These are phyloP conservation scores for Lunasporangiospora selenospora DNA, from an alignment of 192 early-diverging fungal species.

Conservation along the genomic window DNA sequence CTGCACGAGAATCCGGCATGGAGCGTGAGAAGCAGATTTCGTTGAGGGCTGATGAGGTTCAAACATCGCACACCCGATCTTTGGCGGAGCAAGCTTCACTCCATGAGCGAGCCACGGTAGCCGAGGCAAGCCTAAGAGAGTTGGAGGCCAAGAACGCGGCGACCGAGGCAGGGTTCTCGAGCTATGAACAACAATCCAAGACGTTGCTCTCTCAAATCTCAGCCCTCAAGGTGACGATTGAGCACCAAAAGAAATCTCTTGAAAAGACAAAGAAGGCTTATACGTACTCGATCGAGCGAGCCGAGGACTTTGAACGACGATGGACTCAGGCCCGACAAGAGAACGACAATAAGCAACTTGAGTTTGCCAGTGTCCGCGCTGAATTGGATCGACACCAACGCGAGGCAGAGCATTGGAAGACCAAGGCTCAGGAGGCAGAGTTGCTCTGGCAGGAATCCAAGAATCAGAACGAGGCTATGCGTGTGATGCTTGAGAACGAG, in stretches of 20 bases:
- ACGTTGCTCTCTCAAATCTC: constrained; percentile 34
- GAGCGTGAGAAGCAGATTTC: constrained; percentile 50
- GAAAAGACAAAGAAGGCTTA: constrained; percentile 52
- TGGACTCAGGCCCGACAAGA: constrained; percentile 55
- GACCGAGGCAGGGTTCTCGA: constrained; percentile 34
- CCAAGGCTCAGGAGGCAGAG: constrained; percentile 52
- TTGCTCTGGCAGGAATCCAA: constrained; percentile 51
- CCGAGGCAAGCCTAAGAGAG: constrained; percentile 52
- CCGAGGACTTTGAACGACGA: constrained; percentile 46
- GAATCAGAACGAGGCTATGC: constrained; percentile 51
- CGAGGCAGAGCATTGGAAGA: constrained; percentile 48
- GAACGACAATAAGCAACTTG: constrained; percentile 40
- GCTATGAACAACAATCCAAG: constrained; percentile 36
- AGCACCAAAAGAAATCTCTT: constrained; percentile 52
- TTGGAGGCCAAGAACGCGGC: constrained; percentile 45
- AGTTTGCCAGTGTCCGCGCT: constrained; percentile 44
- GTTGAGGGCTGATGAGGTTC: constrained; percentile 50
- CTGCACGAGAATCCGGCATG: constrained; percentile 49
- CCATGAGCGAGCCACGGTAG: constrained; percentile 51
- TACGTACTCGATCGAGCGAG: constrained; percentile 43
- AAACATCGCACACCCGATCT: constrained; percentile 52
- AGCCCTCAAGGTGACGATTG: constrained; percentile 44
- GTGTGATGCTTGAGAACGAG: constrained; percentile 49
- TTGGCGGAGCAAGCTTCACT: constrained; percentile 52
- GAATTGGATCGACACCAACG: constrained; percentile 54